These are phyloP conservation scores for Penicillium digitatum DNA, from an alignment of 2,329 filamentous ascomycete species.

Conservation along the genomic window DNA sequence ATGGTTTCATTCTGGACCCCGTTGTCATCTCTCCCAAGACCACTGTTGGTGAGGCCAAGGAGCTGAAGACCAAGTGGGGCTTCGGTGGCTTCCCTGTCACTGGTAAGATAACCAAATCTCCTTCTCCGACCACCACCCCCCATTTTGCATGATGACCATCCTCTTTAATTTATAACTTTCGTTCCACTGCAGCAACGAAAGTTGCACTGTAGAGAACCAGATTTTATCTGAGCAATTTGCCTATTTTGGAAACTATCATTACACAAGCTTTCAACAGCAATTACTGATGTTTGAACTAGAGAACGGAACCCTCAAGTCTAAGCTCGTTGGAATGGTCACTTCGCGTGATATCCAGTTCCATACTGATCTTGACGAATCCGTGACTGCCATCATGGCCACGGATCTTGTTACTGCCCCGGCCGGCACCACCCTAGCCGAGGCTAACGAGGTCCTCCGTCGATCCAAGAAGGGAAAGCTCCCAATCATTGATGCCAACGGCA, in stretches of 20 bases:
- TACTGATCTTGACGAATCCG: conserved; percentile 64
- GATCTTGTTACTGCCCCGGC: conserved; percentile 83
- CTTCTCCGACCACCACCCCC: conserved; percentile 11
- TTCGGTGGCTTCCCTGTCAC: conserved; percentile 98
- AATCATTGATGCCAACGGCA: conserved; percentile 77
- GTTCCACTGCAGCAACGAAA: conserved; percentile 97
- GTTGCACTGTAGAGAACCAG: conserved; percentile 74
- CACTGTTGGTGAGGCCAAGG: conserved; percentile 85
- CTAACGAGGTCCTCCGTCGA: conserved; percentile 86
- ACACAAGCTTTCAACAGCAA: conserved; percentile 5
- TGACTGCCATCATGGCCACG: conserved; percentile 90
- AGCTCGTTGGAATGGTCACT: conserved; percentile 94
- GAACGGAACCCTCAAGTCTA: conserved; percentile 86
- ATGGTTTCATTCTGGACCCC: conserved; percentile 96
- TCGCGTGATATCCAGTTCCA: conserved; percentile 98
- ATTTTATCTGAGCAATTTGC: conserved; percentile 47
- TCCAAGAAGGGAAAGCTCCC: conserved; percentile 99
- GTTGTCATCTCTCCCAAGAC: conserved; percentile 83
- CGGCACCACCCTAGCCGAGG: conserved; percentile 79
- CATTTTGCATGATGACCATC: conserved; percentile 63
- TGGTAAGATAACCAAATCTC: conserved; percentile 60
- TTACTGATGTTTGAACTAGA: conserved; percentile 54
- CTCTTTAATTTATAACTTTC: conserved; percentile 88
- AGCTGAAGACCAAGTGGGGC: conserved; percentile 94
- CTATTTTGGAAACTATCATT: conserved; percentile 7